These are phyloP conservation scores for Colletotrichum echinochloae DNA, from an alignment of 2,329 filamentous ascomycete genomes.

Conservation along the genomic window DNA sequence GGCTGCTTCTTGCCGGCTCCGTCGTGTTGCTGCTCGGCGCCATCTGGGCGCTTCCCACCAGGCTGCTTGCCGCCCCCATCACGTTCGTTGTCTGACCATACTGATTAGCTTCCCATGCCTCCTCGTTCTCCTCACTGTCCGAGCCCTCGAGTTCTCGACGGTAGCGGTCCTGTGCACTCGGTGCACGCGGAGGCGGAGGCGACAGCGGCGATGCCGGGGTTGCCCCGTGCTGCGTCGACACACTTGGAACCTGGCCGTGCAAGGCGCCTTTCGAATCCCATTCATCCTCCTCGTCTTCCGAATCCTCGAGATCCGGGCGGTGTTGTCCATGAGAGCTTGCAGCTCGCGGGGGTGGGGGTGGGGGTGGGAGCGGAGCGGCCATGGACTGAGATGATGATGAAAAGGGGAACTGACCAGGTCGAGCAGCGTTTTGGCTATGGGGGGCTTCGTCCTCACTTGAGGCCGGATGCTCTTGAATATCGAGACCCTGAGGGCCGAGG, in stretches of 20 bases:
- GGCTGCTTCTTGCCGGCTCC: conserved; percentile 23
- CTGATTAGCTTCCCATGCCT: conserved; percentile 30
- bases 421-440: conserved; percentile 17
- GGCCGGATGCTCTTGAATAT: conserved; percentile 37
- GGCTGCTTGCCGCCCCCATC: conserved; percentile 11
- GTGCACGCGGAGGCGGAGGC: conserved; percentile 24
- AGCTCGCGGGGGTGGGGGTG: conserved; percentile 19
- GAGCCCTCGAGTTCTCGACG: conserved; percentile 27
- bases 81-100: conserved; percentile 33
- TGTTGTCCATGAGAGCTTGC: conserved; percentile 24
- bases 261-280: conserved; percentile 30
- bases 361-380: conserved; percentile 22
- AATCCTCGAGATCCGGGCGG: conserved; percentile 15
- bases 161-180: conserved; percentile 19
- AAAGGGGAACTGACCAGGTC: conserved; percentile 40
- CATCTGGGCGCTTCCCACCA: background rate
- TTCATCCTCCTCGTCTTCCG: conserved; percentile 28
- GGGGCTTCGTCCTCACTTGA: conserved; percentile 38
- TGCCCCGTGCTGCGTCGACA: conserved; percentile 29
- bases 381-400: conserved; percentile 38
- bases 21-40: background rate
- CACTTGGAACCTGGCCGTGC: conserved; percentile 28
- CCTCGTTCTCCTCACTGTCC: conserved; percentile 30
- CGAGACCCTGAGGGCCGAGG: conserved; percentile 22
- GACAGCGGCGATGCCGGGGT: conserved; percentile 23